Evolutionary conservation across 805 yeast genomes (phyloP), one percentile per base, ranked within the genome.

Genomic region (Maudiozyma bulderi): DNA sequence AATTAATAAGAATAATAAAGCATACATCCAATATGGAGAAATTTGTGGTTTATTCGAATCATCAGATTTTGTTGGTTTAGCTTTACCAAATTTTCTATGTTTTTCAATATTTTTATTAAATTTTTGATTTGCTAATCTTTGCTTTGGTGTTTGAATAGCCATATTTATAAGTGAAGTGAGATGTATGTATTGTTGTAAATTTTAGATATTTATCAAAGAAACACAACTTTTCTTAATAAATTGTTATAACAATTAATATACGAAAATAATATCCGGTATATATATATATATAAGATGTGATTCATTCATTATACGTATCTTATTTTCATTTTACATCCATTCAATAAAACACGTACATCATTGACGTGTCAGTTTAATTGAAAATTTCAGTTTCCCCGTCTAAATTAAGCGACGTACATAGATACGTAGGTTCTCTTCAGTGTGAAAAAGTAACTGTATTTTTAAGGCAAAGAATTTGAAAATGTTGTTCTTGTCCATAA

Each of bases 111-210:
- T 76, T 67, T 82, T 85, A 58, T 85, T 87, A 66, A 81, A 91
- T 65, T 82, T 86, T 60, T 77, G 78, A 67, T 90, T 90, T n/a
- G 95, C 96, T 48, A 78, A 73, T 69, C 90, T 83, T 71, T 90
- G 96, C 60, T 77, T 81, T 50, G 93, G 90, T 28, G 96, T 84
- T 74, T 89, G 96, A 33, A 73, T 60, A 53, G 86, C 86, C 90
- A 73, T 26, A 35, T 44, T 33, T 44, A 26, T 43, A 20, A n/a
- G 38, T 14, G 45, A n/a, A 8, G 35, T 11, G 35, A 7, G n/a
- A 20, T 20, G 26, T 20, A 38, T 38, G 7, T 11, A 20, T 40
- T 5, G 13, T 9, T 26, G 14, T 5, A 9, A 3, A 40, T 8
- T 20, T 40, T 38, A 38, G 26, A 2, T n/a, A n/a, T 38, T 9